Conservation (phyloP, 306 rosid genomes). For the Geum urbanum region DNA sequence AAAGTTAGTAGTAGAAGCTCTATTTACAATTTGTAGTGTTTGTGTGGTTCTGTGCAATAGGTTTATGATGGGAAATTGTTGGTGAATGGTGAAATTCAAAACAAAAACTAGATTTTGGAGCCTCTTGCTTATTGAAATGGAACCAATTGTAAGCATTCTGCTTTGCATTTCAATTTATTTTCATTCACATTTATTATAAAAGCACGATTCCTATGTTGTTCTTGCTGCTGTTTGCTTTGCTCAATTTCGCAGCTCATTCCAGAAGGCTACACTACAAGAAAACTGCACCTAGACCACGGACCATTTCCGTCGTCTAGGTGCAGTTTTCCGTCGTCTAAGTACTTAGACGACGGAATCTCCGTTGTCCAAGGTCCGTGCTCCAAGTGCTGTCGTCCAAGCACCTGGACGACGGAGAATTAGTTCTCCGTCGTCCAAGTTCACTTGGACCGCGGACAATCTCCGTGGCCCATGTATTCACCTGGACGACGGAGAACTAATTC, state of each 20-base stretch:
- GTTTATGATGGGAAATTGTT: slow-evolving; percentile 70
- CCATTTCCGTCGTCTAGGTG: too few relatives aligned
- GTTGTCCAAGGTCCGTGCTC: too few relatives aligned
- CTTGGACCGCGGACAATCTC: too few relatives aligned
- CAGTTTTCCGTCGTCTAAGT: too few relatives aligned
- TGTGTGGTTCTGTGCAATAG: slow-evolving; percentile 30
- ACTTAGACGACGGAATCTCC: too few relatives aligned
- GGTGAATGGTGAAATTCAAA: slow-evolving; percentile 65
- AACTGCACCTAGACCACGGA: too few relatives aligned
- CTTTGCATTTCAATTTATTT: not conserved
- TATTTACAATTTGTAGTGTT: slow-evolving; percentile 16
- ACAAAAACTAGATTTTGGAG: slow-evolving; percentile 68
- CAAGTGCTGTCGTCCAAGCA: too few relatives aligned
- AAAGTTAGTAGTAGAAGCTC: not conserved
- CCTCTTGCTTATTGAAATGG: slow-evolving; percentile 74
- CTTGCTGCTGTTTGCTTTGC: not conserved
- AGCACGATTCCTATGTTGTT: not conserved
- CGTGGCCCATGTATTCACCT: too few relatives aligned
- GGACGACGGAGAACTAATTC: too few relatives aligned
- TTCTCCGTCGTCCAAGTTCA: too few relatives aligned
- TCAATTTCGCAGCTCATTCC: slow-evolving; percentile 71
- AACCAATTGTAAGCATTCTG: slow-evolving; percentile 46
- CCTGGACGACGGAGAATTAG: too few relatives aligned
- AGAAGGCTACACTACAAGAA: too few relatives aligned
- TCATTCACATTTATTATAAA: not conserved